Base-by-base conservation (phyloP, 2,329 filamentous ascomycete genomes). In the Dothidotthia symphoricarpi region DNA sequence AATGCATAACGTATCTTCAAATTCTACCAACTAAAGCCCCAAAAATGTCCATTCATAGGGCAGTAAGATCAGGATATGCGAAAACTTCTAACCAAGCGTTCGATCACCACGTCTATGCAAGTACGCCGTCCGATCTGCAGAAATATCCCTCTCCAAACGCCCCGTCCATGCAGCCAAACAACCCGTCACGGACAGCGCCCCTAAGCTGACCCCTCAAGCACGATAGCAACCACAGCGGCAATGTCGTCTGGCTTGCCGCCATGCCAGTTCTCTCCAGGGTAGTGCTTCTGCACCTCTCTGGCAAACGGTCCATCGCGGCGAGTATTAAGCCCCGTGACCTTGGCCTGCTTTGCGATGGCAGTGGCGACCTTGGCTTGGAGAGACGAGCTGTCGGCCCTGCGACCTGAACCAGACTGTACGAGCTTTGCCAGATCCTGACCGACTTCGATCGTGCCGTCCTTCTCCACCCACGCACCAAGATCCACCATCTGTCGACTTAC, bases 171-270 rank as follows among this genome's bases (percentile, higher is more conserved):
- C 55, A 55, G 28, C 46, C 39, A 45, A 50, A 43, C 25, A 39
- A 43, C 25, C 47, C n/a, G n/a, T n/a, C n/a, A n/a, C n/a, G n/a
- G n/a, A n/a, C 43, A 49, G 28, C 25, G 11, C 25, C 13, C 5
- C 25, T 41, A 35, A 27, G 48, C 33, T 24, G 39, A 24, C 26
- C 56, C 49, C 37, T 65, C 60, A 7, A 64, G 51, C 24, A 65
- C 65, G 12, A 68, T 50, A 22, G 83, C 81, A 11, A 90, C 83
- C 34, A 98, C 74, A 4, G 88, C 88, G 57, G 88, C 91, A 42
- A 98, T 96, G 66, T 98, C 93, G 63, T 98, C 93, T 14, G 94
- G 80, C 68, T 98, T 98, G 35, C 93, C 93, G 41, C 93, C 93
- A 41, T 82, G 82, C 81, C 88, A 98, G 41, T 82, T 80, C 66